These are phyloP conservation scores for Apophysomyces trapeziformis DNA, from an alignment of 371 early-diverging fungal species.

Conservation along the genomic window DNA sequence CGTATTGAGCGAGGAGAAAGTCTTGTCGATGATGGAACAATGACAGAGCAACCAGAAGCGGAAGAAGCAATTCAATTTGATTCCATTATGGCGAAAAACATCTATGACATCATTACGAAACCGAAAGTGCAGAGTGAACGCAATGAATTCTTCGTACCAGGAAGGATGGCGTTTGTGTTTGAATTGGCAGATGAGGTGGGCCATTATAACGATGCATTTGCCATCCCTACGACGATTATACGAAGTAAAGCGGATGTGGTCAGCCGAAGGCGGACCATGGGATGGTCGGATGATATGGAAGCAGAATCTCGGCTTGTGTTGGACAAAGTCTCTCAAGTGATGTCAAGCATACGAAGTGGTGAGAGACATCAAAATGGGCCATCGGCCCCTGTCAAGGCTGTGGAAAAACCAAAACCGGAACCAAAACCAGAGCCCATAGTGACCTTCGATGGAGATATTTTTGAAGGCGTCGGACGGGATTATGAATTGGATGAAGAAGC, in stretches of 20 bases:
- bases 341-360: conserved; percentile 55
- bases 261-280: conserved; percentile 23
- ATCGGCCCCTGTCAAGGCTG: conserved; percentile 33
- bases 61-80: conserved; percentile 20
- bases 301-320: conserved; percentile 71
- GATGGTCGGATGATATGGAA: conserved; percentile 39
- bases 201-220: conserved; percentile 59
- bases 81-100: conserved; percentile 40
- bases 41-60: conserved; percentile 12
- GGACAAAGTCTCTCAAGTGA: conserved; percentile 72
- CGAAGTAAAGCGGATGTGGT: conserved; percentile 72
- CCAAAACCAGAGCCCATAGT: conserved; percentile 27
- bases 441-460: conserved; percentile 77
- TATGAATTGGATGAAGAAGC: conserved; percentile 62
- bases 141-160: conserved; percentile 79
- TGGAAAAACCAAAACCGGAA: conserved; percentile 31
- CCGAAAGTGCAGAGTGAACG: conserved; percentile 28
- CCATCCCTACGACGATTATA: conserved; percentile 76
- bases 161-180: conserved; percentile 83
- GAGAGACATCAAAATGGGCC: conserved; percentile 23
- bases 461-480: conserved; percentile 85
- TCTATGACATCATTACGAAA: conserved; percentile 42
- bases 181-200: conserved; percentile 62
- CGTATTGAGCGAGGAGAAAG: conserved; percentile 14
- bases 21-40: neutral